Evolutionary conservation across 495 filamentous ascomycete species (phyloP).

Genomic region (Trichoderma gamsii): DNA sequence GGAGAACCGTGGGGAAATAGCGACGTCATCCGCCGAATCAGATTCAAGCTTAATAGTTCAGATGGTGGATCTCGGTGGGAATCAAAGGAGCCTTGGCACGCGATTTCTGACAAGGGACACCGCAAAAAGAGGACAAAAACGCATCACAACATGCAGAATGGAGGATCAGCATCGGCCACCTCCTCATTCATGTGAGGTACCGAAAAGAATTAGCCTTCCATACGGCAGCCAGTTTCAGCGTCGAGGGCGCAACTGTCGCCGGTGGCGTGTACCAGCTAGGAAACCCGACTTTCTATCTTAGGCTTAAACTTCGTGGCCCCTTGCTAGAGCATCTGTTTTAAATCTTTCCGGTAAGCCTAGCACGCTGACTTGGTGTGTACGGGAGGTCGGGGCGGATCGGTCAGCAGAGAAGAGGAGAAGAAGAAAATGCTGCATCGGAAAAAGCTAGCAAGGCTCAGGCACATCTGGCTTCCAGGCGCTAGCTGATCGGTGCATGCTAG

Average conservation of each 20-base stretch:
- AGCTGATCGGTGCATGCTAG: background rate
- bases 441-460: background rate
- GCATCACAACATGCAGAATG: background rate
- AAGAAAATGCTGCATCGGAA: background rate
- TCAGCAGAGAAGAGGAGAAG: background rate
- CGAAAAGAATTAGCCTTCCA: background rate
- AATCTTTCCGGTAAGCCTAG: background rate
- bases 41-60: background rate
- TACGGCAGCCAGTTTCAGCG: background rate
- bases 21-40: slow-evolving; percentile 6
- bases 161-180: background rate
- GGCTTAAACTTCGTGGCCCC: background rate
- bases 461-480: background rate
- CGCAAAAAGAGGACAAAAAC: background rate
- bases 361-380: background rate
- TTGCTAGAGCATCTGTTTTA: background rate
- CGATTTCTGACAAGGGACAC: background rate
- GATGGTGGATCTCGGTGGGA: background rate
- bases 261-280: slow-evolving; percentile 3
- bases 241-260: background rate
- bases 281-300: background rate
- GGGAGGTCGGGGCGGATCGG: background rate
- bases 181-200: background rate
- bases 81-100: background rate
- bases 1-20: slow-evolving; percentile 1